Evolutionary conservation across 1,284 basidiomycete species (phyloP).

Genomic region (Golubevia sp.): DNA sequence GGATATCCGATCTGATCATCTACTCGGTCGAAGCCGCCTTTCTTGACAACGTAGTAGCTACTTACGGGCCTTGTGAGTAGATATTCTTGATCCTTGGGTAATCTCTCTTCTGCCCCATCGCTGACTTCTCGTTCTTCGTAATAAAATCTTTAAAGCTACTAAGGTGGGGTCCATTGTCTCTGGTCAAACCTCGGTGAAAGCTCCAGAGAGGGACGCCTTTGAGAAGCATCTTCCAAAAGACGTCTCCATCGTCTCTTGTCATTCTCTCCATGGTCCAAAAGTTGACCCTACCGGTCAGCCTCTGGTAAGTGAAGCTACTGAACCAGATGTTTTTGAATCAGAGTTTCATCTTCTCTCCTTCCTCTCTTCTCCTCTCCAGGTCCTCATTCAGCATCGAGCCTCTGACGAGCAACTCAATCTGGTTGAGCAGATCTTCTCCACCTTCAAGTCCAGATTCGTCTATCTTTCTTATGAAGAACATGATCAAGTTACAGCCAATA

Average conservation of each 20-base stretch:
- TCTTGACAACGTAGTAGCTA: conserved; percentile 79
- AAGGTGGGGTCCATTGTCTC: conserved; percentile 90
- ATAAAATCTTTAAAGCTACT: conserved; percentile 69
- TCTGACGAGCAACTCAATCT: conserved; percentile 74
- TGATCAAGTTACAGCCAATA: conserved; percentile 94
- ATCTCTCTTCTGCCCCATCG: not conserved
- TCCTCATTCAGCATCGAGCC: conserved; percentile 86
- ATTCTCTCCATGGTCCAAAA: conserved; percentile 91
- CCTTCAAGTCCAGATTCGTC: conserved; percentile 82
- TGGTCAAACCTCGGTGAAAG: conserved; percentile 95
- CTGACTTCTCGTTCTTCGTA: conserved; percentile 1
- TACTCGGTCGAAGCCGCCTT: conserved; percentile 94
- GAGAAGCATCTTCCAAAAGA: conserved; percentile 85
- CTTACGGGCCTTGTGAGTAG: conserved; percentile 84
- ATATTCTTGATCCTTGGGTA: conserved; percentile 16
- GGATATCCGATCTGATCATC: conserved; percentile 83
- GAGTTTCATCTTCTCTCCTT: not conserved
- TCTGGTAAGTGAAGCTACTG: conserved; percentile 68
- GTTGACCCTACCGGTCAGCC: conserved; percentile 91
- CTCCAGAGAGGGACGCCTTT: conserved; percentile 88
- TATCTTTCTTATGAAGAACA: conserved; percentile 94
- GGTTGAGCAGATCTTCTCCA: conserved; percentile 81
- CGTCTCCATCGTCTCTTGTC: conserved; percentile 86
- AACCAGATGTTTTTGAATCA: conserved; percentile 2
- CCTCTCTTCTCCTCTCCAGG: conserved; percentile 64